Conservation (phyloP, 1,284 basidiomycete species). For the Sphaerobolus stellatus region DNA sequence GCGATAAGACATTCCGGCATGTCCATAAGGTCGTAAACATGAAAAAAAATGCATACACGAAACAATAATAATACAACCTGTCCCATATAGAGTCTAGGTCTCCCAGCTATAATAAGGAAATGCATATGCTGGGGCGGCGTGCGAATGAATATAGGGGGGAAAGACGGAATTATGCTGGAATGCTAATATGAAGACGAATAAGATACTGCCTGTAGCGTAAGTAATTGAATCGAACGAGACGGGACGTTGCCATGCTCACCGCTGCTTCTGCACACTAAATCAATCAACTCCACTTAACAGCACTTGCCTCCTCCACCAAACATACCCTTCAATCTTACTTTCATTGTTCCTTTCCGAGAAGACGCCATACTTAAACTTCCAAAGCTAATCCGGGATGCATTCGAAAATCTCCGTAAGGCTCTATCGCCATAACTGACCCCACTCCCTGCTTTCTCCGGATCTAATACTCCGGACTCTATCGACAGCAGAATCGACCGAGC, state of each 20-base stretch:
- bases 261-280: too few relatives aligned
- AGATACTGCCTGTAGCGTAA: too few relatives aligned
- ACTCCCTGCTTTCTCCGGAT: constrained; percentile 90
- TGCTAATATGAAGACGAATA: not conserved
- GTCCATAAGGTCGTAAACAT: too few relatives aligned
- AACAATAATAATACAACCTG: constrained; percentile 5
- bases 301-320: constrained; percentile 42
- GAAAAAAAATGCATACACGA: not conserved
- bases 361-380: constrained; percentile 14
- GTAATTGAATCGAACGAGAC: too few relatives aligned
- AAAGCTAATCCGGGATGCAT: constrained; percentile 78
- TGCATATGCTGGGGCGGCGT: constrained; percentile 2
- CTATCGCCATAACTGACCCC: constrained; percentile 97
- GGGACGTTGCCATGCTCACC: too few relatives aligned
- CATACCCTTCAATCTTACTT: constrained; percentile 59
- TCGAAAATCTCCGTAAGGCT: constrained; percentile 81
- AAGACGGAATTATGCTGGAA: not conserved
- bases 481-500: constrained; percentile 89
- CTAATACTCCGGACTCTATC: constrained; percentile 88
- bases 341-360: constrained; percentile 48
- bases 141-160: not conserved
- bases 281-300: constrained; percentile 10
- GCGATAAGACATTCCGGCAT: too few relatives aligned
- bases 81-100: constrained; percentile 1
- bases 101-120: not conserved